phyloP scores from a whole-genome alignment of 176 grass and related monocot species.

The Triticum monococcum region DNA sequence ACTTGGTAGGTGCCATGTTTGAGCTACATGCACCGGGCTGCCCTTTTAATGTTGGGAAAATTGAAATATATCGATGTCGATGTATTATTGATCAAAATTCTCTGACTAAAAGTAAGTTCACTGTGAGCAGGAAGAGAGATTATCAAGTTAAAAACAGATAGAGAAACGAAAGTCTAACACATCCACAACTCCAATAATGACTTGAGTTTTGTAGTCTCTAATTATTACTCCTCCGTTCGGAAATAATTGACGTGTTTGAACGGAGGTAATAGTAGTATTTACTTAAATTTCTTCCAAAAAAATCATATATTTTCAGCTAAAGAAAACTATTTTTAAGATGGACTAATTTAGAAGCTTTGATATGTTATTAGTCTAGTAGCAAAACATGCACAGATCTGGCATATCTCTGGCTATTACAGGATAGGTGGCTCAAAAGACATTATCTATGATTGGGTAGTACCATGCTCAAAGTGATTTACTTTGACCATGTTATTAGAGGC shows the following conservation, averaged over 20 bases:
- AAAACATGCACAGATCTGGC: background rate
- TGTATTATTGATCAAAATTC: background rate
- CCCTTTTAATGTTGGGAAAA: background rate
- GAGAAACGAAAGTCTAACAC: constrained; percentile 8
- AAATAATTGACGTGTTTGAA: too few relatives aligned
- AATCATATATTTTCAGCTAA: background rate
- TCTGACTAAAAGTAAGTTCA: background rate
- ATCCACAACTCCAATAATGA: background rate
- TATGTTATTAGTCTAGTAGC: background rate
- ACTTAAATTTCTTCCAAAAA: background rate
- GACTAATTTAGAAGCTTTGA: background rate
- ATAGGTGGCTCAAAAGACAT: background rate
- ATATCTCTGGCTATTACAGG: background rate
- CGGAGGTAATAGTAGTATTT: background rate
- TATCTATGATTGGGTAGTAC: background rate
- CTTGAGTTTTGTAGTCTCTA: background rate
- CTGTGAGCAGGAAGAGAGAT: background rate
- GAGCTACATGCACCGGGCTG: too few relatives aligned
- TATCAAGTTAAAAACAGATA: background rate
- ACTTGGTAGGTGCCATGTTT: background rate
- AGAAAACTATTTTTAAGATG: background rate
- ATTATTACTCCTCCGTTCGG: background rate
- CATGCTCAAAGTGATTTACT: background rate
- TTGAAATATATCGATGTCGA: background rate
- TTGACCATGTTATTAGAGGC: too few relatives aligned